A percentile compares a stretch with the other conserved stretches of the same genome.
Conservation (phyloP, 1,284 basidiomycete genomes). For the Malassezia psittaci region DNA sequence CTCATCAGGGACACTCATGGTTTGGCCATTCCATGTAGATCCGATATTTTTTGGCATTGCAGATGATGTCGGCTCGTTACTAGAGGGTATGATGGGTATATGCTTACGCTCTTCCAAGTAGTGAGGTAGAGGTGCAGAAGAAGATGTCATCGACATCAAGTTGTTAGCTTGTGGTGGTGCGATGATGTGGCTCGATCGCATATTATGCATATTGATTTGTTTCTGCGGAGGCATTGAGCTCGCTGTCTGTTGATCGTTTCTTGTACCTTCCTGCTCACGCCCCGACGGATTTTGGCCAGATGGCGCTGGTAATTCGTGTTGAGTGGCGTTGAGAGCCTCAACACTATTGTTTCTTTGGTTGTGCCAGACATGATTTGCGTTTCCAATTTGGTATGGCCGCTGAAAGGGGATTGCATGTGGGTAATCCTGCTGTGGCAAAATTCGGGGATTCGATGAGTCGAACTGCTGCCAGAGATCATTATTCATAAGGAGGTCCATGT, state of each 20-base stretch:
- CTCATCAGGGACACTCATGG: too few species aligned
- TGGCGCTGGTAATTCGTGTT: not conserved
- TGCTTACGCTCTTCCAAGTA: too few species aligned
- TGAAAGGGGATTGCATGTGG: not conserved
- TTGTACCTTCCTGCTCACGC: not conserved
- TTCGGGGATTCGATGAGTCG: not conserved
- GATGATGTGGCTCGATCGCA: too few species aligned
- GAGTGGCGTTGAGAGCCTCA: not conserved
- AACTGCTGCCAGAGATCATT: constrained; percentile 25
- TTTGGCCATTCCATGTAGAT: too few species aligned
- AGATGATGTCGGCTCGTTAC: too few species aligned
- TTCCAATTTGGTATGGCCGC: not conserved
- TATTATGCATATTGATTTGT: too few species aligned
- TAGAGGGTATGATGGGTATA: too few species aligned
- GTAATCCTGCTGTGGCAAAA: not conserved
- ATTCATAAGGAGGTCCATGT: constrained; percentile 30
- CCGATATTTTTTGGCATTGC: too few species aligned
- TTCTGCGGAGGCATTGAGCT: too few species aligned
- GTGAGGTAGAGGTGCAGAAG: too few species aligned
- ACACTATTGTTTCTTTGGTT: not conserved
- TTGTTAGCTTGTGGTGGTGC: too few species aligned
- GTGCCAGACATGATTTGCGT: not conserved
- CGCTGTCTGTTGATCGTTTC: not conserved
- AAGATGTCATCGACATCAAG: too few species aligned
- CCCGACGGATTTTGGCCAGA: not conserved